Conservation (phyloP, 768 basidiomycete genomes). For the Tricholoma sp. region DNA sequence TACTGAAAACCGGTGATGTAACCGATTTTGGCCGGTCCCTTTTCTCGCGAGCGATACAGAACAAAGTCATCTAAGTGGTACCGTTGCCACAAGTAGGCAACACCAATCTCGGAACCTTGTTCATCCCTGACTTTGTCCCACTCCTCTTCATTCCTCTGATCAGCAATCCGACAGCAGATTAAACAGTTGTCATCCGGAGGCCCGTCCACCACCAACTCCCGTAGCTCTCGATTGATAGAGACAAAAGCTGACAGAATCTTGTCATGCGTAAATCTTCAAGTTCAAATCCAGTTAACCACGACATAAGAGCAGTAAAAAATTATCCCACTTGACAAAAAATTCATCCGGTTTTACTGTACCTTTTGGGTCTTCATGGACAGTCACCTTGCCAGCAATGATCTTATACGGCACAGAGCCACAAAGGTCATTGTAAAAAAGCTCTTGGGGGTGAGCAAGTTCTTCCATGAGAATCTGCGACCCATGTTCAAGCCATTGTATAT, state of each 20-base stretch:
- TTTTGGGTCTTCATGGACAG: conserved; percentile 30
- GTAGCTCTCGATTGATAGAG: conserved; percentile 27
- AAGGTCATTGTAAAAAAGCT: conserved; percentile 55
- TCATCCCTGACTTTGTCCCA: conserved; percentile 26
- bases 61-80: conserved; percentile 66
- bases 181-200: conserved; percentile 50
- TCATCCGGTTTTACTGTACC: conserved; percentile 28
- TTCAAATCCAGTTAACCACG: neutral
- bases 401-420: conserved; percentile 42
- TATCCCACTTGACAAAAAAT: conserved; percentile 54
- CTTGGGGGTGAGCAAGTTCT: conserved; percentile 57
- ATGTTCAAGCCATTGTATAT: conserved; percentile 76
- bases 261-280: conserved; percentile 46
- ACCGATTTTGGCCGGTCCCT: conserved; percentile 54
- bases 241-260: conserved; percentile 40
- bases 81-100: conserved; percentile 38
- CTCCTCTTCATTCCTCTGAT: conserved; percentile 26
- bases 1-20: conserved; percentile 36
- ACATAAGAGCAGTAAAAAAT: neutral
- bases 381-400: conserved; percentile 43
- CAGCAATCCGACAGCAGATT: conserved; percentile 33
- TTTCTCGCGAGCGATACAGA: conserved; percentile 35
- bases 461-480: conserved; percentile 54
- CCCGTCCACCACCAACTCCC: conserved; percentile 17
- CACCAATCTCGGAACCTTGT: conserved; percentile 26